A percentile compares a stretch with the other conserved stretches of the same genome.
These are phyloP conservation scores for Diplotaxis tenuifolia DNA, from an alignment of 345 rosid species.

Conservation along the genomic window DNA sequence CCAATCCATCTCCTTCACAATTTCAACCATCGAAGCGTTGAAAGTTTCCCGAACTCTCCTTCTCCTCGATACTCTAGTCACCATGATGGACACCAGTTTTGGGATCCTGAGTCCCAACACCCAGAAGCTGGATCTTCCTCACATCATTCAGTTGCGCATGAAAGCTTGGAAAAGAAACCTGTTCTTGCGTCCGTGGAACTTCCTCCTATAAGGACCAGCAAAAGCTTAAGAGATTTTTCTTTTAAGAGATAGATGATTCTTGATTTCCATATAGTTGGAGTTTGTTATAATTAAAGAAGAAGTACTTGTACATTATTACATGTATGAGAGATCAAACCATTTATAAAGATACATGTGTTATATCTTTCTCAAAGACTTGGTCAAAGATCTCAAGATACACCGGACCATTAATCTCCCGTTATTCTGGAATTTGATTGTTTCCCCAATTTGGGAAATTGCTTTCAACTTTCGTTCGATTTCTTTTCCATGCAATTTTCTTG, in stretches of 20 bases:
- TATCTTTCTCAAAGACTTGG: no score
- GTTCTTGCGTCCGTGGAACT: constrained; percentile 35
- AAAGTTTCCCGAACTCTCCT: constrained; percentile 46
- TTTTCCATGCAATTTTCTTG: no score
- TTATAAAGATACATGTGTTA: no score
- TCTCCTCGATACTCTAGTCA: constrained; percentile 36
- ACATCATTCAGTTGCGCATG: constrained; percentile 19
- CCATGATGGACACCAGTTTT: constrained; percentile 31
- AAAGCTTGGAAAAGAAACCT: constrained; percentile 14
- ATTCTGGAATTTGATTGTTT: no score
- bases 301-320: not conserved
- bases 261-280: not conserved
- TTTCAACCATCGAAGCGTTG: constrained; percentile 43
- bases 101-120: constrained; percentile 53
- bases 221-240: constrained; percentile 34
- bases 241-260: constrained; percentile 23
- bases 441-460: no score
- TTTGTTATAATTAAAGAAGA: not conserved
- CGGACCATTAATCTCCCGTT: no score
- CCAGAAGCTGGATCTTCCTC: constrained; percentile 37
- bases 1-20: constrained; percentile 72
- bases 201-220: constrained; percentile 31
- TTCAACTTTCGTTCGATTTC: no score
- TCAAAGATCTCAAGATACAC: no score
- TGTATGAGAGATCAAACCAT: not conserved